These are phyloP conservation scores for Aureobasidium sp. DNA, from an alignment of 2,329 filamentous ascomycete genomes.

Conservation along the genomic window DNA sequence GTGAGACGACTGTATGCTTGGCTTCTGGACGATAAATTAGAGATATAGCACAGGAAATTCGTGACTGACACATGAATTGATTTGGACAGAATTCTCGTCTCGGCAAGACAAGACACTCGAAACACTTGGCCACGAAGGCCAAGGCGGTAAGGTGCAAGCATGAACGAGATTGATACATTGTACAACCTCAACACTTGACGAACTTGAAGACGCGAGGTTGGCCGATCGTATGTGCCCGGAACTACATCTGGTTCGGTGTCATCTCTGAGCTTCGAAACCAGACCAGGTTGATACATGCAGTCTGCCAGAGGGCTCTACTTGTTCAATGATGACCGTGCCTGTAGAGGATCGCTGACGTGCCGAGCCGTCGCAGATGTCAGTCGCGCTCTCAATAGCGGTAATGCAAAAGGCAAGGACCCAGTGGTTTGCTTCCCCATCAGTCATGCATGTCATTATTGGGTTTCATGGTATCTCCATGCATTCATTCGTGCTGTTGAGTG, in stretches of 20 bases:
- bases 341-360: not conserved
- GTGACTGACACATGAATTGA: not conserved
- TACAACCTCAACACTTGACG: not conserved
- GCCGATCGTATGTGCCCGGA: not conserved
- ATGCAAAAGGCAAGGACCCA: not conserved
- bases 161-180: not conserved
- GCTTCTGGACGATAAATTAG: not conserved
- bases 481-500: not conserved
- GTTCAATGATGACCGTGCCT: not conserved
- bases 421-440: not conserved
- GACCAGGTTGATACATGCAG: not conserved
- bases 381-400: not conserved
- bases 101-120: not conserved
- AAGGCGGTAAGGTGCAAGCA: not conserved
- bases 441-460: too few relatives aligned
- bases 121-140: slow-evolving; percentile 1
- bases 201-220: not conserved
- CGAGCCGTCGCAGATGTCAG: slow-evolving; percentile 1
- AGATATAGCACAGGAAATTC: not conserved
- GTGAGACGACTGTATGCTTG: not conserved
- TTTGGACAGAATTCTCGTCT: not conserved
- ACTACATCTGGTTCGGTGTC: not conserved
- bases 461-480: not conserved
- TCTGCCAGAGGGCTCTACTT: too few relatives aligned
- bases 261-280: not conserved